Evolutionary conservation across 352 stramenopile genomes (phyloP), one percentile per base, ranked within the genome.

Genomic region (Phytopythium chamaehyphon): DNA sequence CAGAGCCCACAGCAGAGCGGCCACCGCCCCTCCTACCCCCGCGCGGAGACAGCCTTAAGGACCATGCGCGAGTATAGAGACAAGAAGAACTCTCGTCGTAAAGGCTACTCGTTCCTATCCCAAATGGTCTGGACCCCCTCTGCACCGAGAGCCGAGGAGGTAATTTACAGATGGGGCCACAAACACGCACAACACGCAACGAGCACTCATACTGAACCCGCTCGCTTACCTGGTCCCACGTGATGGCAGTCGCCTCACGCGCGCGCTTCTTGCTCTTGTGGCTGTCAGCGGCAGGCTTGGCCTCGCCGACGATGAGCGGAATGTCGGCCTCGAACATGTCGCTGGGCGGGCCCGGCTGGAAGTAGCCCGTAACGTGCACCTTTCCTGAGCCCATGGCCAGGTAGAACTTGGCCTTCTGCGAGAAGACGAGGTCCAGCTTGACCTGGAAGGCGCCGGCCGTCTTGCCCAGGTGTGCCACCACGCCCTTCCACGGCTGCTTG

Each of bases 21-120:
- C 62, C 66, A 76, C 61, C 55, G 44, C 66, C 18, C 36, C 54
- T 48, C 63, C 72, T 85, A 76, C 74, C 62, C 54, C 72, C 59
- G 67, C 75, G 74, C 82, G 82, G 81, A 93, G 82, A 89, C 83
- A 93, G 83, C 83, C 83, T 93, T 93, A 93, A 93, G 83, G 83
- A 93, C 83, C 76, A 86, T 89, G 83, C 80, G 59, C 61, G 75
- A 83, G 75, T 82, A 76, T 71, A 72, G 40, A 62, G 65, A 69
- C 74, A 60, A 82, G 75, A 89, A 93, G 67, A 93, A 93, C 83
- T 89, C 76, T 77, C 62, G 68, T 56, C 64, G 60, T 66, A 70
- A 64, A 65, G 64, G 55, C 69, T 83, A 89, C 80, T 78, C 75
- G 67, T 86, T 89, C 33, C 73, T 93, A 78, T 93, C 66, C 83